These are phyloP conservation scores for Boletales sp. DNA, from an alignment of 768 basidiomycete species.

Conservation along the genomic window DNA sequence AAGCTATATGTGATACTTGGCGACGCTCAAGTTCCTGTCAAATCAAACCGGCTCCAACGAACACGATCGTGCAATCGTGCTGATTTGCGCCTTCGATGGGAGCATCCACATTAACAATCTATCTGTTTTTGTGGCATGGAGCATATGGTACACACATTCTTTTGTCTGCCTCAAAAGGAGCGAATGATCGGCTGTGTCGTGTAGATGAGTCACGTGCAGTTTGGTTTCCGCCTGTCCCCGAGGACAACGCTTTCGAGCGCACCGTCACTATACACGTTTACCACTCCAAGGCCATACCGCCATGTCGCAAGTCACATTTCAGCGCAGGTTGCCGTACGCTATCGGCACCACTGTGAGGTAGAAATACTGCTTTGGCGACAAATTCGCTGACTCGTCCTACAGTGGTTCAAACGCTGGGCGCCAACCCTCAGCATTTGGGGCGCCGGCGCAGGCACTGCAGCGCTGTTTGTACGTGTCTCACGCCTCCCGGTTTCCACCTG, in stretches of 20 bases:
- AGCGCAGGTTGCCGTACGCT: conserved; percentile 36
- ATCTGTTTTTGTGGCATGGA: background rate
- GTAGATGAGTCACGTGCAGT: conserved; percentile 10
- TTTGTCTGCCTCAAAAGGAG: no score
- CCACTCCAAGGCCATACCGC: background rate
- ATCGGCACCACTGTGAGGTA: conserved; percentile 38
- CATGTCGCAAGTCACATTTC: conserved; percentile 45
- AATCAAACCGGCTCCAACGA: background rate
- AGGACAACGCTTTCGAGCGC: background rate
- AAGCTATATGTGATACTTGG: background rate
- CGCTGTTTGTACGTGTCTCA: conserved; percentile 51
- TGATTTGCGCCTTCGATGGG: no score
- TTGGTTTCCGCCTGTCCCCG: conserved; percentile 3
- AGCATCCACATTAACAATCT: background rate
- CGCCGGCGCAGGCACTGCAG: conserved; percentile 60
- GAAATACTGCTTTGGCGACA: background rate
- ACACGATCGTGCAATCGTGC: no score
- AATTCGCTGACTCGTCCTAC: background rate
- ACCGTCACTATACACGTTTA: background rate
- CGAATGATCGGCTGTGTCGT: no score
- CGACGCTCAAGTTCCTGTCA: background rate
- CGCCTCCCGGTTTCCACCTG: background rate
- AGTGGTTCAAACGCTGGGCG: conserved; percentile 59
- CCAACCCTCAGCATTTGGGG: conserved; percentile 69
- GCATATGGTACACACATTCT: no score